phyloP scores from a whole-genome alignment of 805 yeast genomes.

The Starmerella davenportii region DNA sequence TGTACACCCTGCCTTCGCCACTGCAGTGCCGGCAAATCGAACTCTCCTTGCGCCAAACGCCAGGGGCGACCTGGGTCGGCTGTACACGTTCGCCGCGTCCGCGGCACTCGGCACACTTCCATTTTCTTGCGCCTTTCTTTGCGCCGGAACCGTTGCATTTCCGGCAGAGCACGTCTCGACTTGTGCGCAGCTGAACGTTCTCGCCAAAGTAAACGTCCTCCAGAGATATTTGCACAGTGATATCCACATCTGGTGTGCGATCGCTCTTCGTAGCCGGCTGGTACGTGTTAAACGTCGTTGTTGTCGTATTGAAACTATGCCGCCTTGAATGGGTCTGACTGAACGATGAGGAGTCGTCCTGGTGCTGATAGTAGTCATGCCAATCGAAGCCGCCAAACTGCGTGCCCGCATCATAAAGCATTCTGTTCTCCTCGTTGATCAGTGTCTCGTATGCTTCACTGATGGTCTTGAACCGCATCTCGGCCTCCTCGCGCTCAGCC shows the following conservation, averaged over 20 bases:
- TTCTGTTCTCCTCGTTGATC: constrained; percentile 35
- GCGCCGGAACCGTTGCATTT: constrained; percentile 66
- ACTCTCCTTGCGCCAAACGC: constrained; percentile 46
- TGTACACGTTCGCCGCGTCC: constrained; percentile 52
- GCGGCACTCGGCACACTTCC: constrained; percentile 46
- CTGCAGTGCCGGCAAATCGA: constrained; percentile 49
- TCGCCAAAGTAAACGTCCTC: constrained; percentile 86
- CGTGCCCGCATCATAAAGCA: constrained; percentile 22
- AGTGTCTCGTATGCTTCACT: constrained; percentile 72
- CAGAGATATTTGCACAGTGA: constrained; percentile 45
- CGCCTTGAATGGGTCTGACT: constrained; percentile 1
- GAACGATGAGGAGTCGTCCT: constrained; percentile 3
- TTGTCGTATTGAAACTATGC: constrained; percentile 2
- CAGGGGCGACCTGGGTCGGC: constrained; percentile 52
- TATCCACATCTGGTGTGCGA: constrained; percentile 48
- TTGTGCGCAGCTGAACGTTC: constrained; percentile 50
- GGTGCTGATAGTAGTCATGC: constrained; percentile 21
- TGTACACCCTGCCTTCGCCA: constrained; percentile 46
- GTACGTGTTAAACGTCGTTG: constrained; percentile 16
- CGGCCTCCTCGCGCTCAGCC: constrained; percentile 51
- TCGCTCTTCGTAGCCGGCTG: constrained; percentile 13
- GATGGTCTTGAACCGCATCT: constrained; percentile 63
- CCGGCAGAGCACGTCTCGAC: constrained; percentile 55
- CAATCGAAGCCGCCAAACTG: constrained; percentile 23
- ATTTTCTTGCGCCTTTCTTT: constrained; percentile 36